Conservation (phyloP, 2,329 filamentous ascomycete species). For the Calonectria naviculata region DNA sequence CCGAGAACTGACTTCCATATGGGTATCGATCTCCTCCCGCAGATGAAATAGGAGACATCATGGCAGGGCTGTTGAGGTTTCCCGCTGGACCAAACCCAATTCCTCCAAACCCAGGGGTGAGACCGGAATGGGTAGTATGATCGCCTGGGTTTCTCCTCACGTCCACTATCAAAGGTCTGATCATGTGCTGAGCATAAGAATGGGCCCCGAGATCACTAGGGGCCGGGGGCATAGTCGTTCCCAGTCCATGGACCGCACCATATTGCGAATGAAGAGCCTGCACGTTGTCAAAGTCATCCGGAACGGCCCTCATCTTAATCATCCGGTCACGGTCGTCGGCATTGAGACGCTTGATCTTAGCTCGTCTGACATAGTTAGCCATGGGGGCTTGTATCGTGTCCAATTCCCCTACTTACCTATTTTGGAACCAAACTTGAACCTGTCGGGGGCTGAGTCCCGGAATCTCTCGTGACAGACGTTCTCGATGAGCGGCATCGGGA, state of each 20-base stretch:
- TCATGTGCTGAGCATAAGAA: conserved; percentile 69
- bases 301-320: conserved; percentile 78
- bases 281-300: conserved; percentile 77
- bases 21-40: conserved; percentile 65
- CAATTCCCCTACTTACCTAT: conserved; percentile 71
- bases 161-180: conserved; percentile 76
- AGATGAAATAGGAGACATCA: conserved; percentile 68
- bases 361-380: conserved; percentile 60
- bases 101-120: conserved; percentile 75
- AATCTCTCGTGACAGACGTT: conserved; percentile 88
- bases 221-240: conserved; percentile 59
- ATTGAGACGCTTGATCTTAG: conserved; percentile 78
- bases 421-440: conserved; percentile 99
- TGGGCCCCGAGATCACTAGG: conserved; percentile 58
- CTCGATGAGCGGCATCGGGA: conserved; percentile 90
- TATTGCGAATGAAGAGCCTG: conserved; percentile 76
- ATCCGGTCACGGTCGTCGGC: conserved; percentile 77
- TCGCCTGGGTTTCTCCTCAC: conserved; percentile 74
- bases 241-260: conserved; percentile 67
- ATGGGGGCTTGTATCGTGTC: not conserved
- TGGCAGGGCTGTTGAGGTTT: conserved; percentile 62
- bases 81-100: conserved; percentile 71
- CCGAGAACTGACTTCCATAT: conserved; percentile 60
- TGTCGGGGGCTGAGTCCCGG: conserved; percentile 91
- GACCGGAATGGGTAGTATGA: conserved; percentile 73